phyloP scores from a whole-genome alignment of 768 basidiomycete species.

The Mycena pura region DNA sequence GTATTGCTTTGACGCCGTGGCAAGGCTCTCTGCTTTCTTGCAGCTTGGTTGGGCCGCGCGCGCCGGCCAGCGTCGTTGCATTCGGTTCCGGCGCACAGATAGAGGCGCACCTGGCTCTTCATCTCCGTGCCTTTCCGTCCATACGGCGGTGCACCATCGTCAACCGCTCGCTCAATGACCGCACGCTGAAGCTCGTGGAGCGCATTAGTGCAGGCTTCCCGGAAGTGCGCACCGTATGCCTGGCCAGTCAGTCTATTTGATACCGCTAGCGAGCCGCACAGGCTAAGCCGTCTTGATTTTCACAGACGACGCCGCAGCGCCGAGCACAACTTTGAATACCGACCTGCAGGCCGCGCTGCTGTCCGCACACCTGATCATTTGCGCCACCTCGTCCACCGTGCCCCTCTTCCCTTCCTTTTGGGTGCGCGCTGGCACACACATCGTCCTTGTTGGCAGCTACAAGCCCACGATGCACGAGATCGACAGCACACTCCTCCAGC shows the following conservation, averaged over 20 bases:
- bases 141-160: constrained; percentile 63
- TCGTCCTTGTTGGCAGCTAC: constrained; percentile 85
- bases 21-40: constrained; percentile 75
- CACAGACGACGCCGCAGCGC: constrained; percentile 3
- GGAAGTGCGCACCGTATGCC: constrained; percentile 18
- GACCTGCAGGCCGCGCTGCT: constrained; percentile 42
- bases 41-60: constrained; percentile 50
- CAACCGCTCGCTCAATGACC: constrained; percentile 62
- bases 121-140: constrained; percentile 62
- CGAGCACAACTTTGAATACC: constrained; percentile 14
- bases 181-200: constrained; percentile 48
- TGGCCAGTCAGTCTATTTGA: constrained; percentile 33
- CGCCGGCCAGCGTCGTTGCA: constrained; percentile 56
- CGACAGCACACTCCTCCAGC: constrained; percentile 58
- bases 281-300: constrained; percentile 19
- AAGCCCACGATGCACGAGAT: constrained; percentile 84
- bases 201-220: constrained; percentile 34
- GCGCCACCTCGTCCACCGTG: constrained; percentile 73
- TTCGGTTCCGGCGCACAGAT: constrained; percentile 82
- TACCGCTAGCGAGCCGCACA: constrained; percentile 25
- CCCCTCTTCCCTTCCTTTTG: constrained; percentile 76
- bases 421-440: constrained; percentile 67
- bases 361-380: constrained; percentile 65
- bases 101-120: constrained; percentile 65
- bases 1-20: constrained; percentile 5